Evolutionary conservation across 2,329 filamentous ascomycete genomes (phyloP), one percentile per base, ranked within the genome.

Genomic region (Trichoderma breve): DNA sequence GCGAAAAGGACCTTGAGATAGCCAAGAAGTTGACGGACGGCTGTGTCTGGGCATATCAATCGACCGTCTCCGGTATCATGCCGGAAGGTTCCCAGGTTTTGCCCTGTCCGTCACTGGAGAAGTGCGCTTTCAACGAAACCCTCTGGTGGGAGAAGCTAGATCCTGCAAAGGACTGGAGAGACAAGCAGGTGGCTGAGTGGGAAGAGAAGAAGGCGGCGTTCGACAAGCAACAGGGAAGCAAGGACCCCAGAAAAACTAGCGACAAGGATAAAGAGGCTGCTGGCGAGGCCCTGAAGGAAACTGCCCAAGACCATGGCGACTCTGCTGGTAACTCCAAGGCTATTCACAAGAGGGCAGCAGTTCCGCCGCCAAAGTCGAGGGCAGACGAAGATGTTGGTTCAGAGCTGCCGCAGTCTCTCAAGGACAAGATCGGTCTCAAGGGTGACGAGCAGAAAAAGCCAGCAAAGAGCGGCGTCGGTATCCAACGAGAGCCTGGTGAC

Each of bases 41-140:
- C 12, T 92, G 91, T 74, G 89, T 90, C 4, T 92, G 90, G 91
- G 89, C 90, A 11, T 92, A 93, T 77, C 85, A 88, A 74, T 82
- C 83, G 30, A 91, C 87, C 39, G 80, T 84, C 0, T 85, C 85
- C 1, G 90, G 90, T 18, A 85, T 93, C 72, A 92, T 92, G 90
- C 88, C 90, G 3, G 91, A 93, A 78, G 79, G 76, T 2, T 83
- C 79, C 15, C 73, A 76, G 24, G 73, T 83, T 15, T 67, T 82
- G 15, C 84, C 87, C 2, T 92, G 90, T 75, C 80, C 80, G 32
- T 78, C 74, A 3, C 75, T 76, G 15, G 82, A 82, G 47, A 82
- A 80, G 72, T 91, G 89, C 76, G 80, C 84, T 6, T 91, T 86
- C 82, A 83, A 84, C 72, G 72, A 83, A 75, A 86, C 85, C 3